Percentiles rank a stretch among this genome's conserved stretches.
phyloP scores from a whole-genome alignment of 2,329 filamentous ascomycete genomes.

The Monilinia laxa region DNA sequence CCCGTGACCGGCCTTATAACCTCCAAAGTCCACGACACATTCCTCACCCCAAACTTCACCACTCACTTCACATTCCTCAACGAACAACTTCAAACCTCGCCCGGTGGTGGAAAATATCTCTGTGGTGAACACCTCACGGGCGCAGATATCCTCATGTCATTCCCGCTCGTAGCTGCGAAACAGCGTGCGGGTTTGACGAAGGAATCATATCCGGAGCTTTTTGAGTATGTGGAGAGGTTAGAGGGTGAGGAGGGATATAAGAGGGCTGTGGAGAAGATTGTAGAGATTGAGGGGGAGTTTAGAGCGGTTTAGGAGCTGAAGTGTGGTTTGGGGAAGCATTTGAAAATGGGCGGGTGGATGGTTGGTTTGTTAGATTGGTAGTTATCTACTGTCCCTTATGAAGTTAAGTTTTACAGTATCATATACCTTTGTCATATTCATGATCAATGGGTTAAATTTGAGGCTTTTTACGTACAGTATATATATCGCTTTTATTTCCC shows the following conservation, averaged over 20 bases:
- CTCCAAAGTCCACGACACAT: slow-evolving; percentile 45
- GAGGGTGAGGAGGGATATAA: slow-evolving; percentile 46
- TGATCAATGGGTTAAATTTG: too few relatives aligned
- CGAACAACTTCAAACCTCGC: slow-evolving; percentile 46
- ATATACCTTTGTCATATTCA: too few relatives aligned
- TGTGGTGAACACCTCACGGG: slow-evolving; percentile 50
- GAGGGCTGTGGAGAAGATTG: slow-evolving; percentile 49
- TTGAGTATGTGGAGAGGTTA: slow-evolving; percentile 48
- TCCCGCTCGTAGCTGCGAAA: slow-evolving; percentile 49
- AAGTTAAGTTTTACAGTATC: too few relatives aligned
- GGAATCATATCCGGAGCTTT: slow-evolving; percentile 48
- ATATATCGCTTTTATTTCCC: too few relatives aligned
- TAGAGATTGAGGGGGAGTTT: slow-evolving; percentile 14
- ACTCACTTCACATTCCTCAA: slow-evolving; percentile 53
- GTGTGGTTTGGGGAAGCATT: background rate
- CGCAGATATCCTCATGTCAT: slow-evolving; percentile 54
- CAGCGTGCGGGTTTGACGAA: slow-evolving; percentile 41
- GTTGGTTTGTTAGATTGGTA: background rate
- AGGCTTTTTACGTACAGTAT: too few relatives aligned
- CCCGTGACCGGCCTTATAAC: slow-evolving; percentile 60
- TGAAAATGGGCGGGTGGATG: background rate
- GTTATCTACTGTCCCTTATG: too few relatives aligned
- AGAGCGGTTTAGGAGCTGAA: background rate
- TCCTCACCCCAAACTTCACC: slow-evolving; percentile 49
- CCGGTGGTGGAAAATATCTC: slow-evolving; percentile 48